Evolutionary conservation across 1,284 basidiomycete species (phyloP), one percentile per base, ranked within the genome.

Genomic region (Wallemia ichthyophaga): DNA sequence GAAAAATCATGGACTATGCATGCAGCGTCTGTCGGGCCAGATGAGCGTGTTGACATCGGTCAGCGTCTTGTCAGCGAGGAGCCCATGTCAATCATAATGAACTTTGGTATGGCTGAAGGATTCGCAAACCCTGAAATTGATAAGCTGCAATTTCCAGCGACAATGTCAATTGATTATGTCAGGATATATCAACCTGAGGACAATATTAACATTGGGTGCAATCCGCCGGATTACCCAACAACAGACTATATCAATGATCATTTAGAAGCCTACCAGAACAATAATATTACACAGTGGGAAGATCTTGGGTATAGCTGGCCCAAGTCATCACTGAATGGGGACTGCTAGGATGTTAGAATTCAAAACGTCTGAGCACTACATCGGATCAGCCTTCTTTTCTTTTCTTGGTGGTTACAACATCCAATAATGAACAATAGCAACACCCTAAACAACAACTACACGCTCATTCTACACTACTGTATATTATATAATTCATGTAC

Each of bases 11-110:
- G 74, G 63, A 73, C 75, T 3, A 66, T 85, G 64, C 72, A 75
- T 9, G 78, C 79, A 0, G 59, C 63, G 1, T 74, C 80, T 27
- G 71, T 83, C 5, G 76, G 70, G 0, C 71, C 79, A 2, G 81
- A 83, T 65, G 56, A 73, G 0, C 66, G 64, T 1, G 69, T 75
- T 0, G 63, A 77, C 53, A 73, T 85, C n/a, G 71, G 72, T 1
- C 76, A 78, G 60, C 72, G 86, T 59, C 65, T 85, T 37, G 77
- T 89, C 58, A 72, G 84, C 5, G 83, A 87, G 66, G 84, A 86
- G 65, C 83, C 83, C 1, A 80, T 71, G 70, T 64, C 67, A 21
- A 66, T 67, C 26, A 64, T 66, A 28, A 63, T 66, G 62, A 67
- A 64, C 59, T 27, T 58, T 28, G 65, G 67, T 37, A 66, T 70